Evolutionary conservation across 23 red algal genomes (phyloP).

Genomic region (Gracilaria domingensis): DNA sequence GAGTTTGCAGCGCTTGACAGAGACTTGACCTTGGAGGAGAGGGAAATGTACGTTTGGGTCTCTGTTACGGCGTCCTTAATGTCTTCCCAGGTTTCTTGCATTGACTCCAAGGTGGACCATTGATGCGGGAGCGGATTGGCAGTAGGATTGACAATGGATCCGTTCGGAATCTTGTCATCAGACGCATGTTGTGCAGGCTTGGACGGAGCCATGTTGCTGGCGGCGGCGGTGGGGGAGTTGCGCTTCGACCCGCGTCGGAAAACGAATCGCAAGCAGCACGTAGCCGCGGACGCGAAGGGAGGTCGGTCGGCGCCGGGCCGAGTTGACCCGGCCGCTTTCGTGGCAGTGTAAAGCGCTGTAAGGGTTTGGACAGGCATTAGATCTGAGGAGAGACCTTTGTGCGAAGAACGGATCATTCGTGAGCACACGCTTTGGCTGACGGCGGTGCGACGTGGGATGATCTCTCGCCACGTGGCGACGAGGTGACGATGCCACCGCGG

Average conservation of each 20-base stretch:
- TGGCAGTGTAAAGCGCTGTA: background rate
- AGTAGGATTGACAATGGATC: constrained; percentile 1
- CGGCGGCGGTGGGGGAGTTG: background rate
- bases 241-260: background rate
- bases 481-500: background rate
- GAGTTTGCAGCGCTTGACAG: background rate
- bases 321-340: no score
- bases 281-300: no score
- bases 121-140: background rate
- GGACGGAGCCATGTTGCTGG: constrained; percentile 9
- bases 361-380: no score
- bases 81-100: constrained; percentile 55
- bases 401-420: no score
- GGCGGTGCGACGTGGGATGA: background rate
- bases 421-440: background rate
- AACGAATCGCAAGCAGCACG: background rate
- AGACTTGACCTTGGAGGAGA: background rate
- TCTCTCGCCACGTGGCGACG: background rate
- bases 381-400: no score
- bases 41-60: background rate
- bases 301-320: no score
- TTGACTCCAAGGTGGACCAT: constrained; percentile 23
- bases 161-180: constrained; percentile 13
- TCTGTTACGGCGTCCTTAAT: constrained; percentile 62
- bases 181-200: background rate